Evolutionary conservation across 345 rosid species (phyloP).

Genomic region (Eucalyptus polybractea): DNA sequence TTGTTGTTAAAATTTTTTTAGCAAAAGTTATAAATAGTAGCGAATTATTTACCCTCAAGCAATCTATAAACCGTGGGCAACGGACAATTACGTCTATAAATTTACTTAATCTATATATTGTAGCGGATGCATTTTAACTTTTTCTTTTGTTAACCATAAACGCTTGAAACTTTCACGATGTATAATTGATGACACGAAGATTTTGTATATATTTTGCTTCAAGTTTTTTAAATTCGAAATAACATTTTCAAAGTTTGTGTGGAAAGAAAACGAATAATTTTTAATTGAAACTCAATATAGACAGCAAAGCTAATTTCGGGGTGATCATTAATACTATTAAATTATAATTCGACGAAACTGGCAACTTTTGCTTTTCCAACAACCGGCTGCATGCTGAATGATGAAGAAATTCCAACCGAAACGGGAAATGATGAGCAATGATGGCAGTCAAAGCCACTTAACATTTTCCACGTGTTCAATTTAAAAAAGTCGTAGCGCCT

Average conservation of each 20-base stretch:
- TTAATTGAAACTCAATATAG: not conserved
- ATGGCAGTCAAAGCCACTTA: not conserved
- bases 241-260: not conserved
- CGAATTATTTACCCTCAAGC: not conserved
- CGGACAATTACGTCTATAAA: not conserved
- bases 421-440: not conserved
- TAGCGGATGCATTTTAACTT: not conserved
- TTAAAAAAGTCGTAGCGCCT: not conserved
- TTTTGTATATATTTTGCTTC: not conserved
- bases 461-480: constrained; percentile 1
- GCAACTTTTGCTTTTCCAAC: not conserved
- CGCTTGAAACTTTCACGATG: not conserved
- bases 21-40: not conserved
- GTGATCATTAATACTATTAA: not conserved
- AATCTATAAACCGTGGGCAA: not conserved
- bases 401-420: not conserved
- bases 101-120: not conserved
- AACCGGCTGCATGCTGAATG: constrained; percentile 1
- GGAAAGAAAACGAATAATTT: not conserved
- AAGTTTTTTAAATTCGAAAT: not conserved
- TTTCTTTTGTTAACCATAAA: not conserved
- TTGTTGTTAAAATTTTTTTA: not conserved
- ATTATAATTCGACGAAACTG: not conserved
- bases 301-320: not conserved
- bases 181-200: not conserved